phyloP scores from a whole-genome alignment of 805 yeast species.

The Ascoidea asiatica region DNA sequence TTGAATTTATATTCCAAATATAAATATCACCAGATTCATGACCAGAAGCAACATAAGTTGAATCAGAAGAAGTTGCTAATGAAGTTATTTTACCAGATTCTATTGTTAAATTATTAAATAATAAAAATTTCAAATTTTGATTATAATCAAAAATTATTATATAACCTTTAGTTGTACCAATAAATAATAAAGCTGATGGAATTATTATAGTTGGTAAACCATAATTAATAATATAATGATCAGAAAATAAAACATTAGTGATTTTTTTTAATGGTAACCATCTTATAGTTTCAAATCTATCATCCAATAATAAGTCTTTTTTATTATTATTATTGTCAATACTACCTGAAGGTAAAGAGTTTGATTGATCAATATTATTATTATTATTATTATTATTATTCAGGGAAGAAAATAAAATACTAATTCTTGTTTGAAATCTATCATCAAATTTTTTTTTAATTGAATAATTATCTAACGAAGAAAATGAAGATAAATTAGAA shows the following conservation, averaged over 20 bases:
- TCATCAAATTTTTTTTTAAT: conserved; percentile 5
- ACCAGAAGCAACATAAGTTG: conserved; percentile 58
- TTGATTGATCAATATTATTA: no score
- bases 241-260: conserved; percentile 1
- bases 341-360: no score
- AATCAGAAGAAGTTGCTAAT: conserved; percentile 53
- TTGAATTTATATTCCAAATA: conserved; percentile 48
- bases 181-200: conserved; percentile 32
- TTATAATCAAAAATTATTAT: conserved; percentile 55
- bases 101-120: conserved; percentile 18
- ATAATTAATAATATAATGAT: conserved; percentile 13
- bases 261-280: conserved; percentile 4
- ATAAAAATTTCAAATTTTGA: conserved; percentile 37
- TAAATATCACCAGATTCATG: conserved; percentile 48
- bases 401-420: neutral
- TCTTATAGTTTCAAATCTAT: neutral
- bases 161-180: conserved; percentile 63
- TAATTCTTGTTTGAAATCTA: conserved; percentile 5
- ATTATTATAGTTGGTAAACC: conserved; percentile 39
- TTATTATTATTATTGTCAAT: neutral
- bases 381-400: neutral
- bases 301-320: no score
- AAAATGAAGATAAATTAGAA: neutral
- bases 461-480: neutral
- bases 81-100: conserved; percentile 37